Percentiles rank a stretch among this genome's conserved stretches.
Evolutionary conservation across 768 basidiomycete genomes (phyloP).

Genomic region (Scleroderma citrinum): DNA sequence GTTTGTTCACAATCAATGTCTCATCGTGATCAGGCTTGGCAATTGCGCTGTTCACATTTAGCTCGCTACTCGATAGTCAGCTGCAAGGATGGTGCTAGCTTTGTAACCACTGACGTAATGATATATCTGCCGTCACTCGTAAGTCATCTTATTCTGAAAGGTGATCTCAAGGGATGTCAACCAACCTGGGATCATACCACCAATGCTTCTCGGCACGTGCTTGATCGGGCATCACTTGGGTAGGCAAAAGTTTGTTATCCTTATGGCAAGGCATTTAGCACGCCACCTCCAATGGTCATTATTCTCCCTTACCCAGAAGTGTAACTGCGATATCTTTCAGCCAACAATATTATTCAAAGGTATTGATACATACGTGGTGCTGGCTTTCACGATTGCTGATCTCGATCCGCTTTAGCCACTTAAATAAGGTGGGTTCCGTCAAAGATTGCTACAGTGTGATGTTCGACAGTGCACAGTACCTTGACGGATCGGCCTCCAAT

Average conservation of each 20-base stretch:
- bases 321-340: constrained; percentile 19
- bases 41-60: constrained; percentile 57
- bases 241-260: constrained; percentile 62
- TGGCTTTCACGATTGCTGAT: constrained; percentile 45
- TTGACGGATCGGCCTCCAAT: constrained; percentile 57
- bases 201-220: constrained; percentile 45
- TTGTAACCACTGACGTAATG: constrained; percentile 25
- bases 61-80: constrained; percentile 40
- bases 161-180: constrained; percentile 1
- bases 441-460: neutral
- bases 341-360: neutral
- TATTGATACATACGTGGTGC: constrained; percentile 38
- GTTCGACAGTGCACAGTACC: constrained; percentile 10
- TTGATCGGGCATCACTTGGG: constrained; percentile 43
- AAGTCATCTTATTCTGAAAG: neutral
- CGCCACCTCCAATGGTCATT: neutral
- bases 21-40: constrained; percentile 53
- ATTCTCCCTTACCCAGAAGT: constrained; percentile 27
- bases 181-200: constrained; percentile 49
- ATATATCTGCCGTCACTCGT: constrained; percentile 20
- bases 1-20: constrained; percentile 18
- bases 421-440: neutral
- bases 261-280: neutral
- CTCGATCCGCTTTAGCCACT: constrained; percentile 57
- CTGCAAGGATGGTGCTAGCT: neutral